Conservation (phyloP, 148 eudicot genomes). For the Fagopyrum esculentum region DNA sequence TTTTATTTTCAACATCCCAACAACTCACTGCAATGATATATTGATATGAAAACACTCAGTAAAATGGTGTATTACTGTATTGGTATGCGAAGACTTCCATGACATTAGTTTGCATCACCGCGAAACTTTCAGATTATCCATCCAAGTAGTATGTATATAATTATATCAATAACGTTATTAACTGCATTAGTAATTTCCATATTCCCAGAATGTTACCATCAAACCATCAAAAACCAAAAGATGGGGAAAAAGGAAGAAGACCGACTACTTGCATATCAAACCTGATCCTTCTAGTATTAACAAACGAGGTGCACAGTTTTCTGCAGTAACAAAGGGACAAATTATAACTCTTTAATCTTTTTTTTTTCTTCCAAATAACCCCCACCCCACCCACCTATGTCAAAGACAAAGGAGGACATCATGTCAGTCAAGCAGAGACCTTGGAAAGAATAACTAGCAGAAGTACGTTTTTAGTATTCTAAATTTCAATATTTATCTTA, state of each 20-base stretch:
- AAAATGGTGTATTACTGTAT: no score
- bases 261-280: neutral
- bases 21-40: no score
- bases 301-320: neutral
- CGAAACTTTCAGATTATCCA: no score
- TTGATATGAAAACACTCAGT: no score
- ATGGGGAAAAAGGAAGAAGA: neutral
- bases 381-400: neutral
- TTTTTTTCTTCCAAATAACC: neutral
- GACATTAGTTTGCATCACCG: neutral
- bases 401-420: neutral
- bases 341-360: neutral
- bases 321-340: neutral
- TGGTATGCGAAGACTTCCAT: neutral
- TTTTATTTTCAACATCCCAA: no score
- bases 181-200: neutral
- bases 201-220: neutral
- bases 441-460: constrained; percentile 3
- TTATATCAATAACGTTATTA: neutral
- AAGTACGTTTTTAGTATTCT: neutral
- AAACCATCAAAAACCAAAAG: neutral
- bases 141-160: no score
- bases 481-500: neutral
- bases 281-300: neutral
- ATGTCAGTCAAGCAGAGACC: neutral